These are phyloP conservation scores for Termitomyces titanicus DNA, from an alignment of 768 basidiomycete species.

Conservation along the genomic window DNA sequence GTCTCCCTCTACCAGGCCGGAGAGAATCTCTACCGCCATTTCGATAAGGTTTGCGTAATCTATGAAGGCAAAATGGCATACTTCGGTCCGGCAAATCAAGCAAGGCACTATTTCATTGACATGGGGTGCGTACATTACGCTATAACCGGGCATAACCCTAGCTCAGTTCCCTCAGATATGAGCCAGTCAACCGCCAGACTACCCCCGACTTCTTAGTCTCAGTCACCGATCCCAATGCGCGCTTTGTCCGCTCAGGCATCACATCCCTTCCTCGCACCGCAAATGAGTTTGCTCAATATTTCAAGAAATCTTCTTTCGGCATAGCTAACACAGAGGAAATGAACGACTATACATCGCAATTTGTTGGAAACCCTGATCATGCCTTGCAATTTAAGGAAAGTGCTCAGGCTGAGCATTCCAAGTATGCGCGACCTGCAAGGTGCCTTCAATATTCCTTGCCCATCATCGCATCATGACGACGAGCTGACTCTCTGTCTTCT, in stretches of 20 bases:
- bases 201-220: too few species aligned
- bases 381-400: conserved; percentile 42
- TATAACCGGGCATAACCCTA: background rate
- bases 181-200: conserved; percentile 58
- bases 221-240: conserved; percentile 59
- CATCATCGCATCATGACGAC: background rate
- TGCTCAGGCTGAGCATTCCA: conserved; percentile 49
- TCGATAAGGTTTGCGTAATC: too few species aligned
- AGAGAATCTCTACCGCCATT: too few species aligned
- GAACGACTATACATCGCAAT: conserved; percentile 38
- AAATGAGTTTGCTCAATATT: conserved; percentile 52
- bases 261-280: conserved; percentile 49
- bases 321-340: conserved; percentile 43
- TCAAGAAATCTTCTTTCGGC: conserved; percentile 36
- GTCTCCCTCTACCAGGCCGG: conserved; percentile 88
- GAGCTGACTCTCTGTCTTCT: background rate
- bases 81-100: conserved; percentile 64
- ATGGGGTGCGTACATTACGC: conserved; percentile 14
- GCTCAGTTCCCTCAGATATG: conserved; percentile 32
- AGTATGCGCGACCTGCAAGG: conserved; percentile 34
- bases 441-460: too few species aligned
- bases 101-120: too few species aligned
- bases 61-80: conserved; percentile 73
- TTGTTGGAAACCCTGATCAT: conserved; percentile 42
- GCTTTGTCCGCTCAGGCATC: conserved; percentile 43